Conservation (phyloP, 2,329 filamentous ascomycete genomes). For the Aspergillus melleus region DNA sequence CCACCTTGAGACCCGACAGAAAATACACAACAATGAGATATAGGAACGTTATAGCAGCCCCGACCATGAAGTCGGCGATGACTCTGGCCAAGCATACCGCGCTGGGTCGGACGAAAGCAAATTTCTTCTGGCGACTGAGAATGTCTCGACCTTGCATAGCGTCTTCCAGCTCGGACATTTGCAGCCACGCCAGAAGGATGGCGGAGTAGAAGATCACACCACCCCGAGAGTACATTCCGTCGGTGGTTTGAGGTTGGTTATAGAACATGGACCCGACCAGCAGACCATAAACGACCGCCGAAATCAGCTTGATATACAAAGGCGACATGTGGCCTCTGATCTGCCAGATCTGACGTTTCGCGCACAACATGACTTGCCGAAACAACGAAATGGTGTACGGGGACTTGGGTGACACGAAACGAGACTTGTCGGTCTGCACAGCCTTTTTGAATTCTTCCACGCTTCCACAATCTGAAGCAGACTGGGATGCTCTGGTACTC, state of each 20-base stretch:
- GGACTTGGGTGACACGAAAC: constrained; percentile 60
- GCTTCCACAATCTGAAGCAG: constrained; percentile 31
- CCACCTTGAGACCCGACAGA: constrained; percentile 45
- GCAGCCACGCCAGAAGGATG: constrained; percentile 64
- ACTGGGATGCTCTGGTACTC: constrained; percentile 50
- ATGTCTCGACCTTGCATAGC: constrained; percentile 70
- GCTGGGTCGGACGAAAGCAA: constrained; percentile 63
- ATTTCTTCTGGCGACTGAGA: constrained; percentile 63
- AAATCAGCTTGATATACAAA: constrained; percentile 71
- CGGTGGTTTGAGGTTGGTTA: constrained; percentile 55
- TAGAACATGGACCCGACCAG: constrained; percentile 76
- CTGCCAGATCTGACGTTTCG: constrained; percentile 71
- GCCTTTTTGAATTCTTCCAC: constrained; percentile 57
- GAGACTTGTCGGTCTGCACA: constrained; percentile 57
- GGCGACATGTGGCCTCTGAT: constrained; percentile 69
- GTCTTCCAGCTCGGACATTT: constrained; percentile 72
- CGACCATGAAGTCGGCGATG: constrained; percentile 56
- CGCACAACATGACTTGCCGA: constrained; percentile 61
- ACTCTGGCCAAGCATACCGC: constrained; percentile 60
- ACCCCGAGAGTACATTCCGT: constrained; percentile 59
- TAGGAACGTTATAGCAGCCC: constrained; percentile 53
- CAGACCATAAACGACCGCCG: constrained; percentile 67
- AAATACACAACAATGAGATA: constrained; percentile 64
- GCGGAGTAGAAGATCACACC: constrained; percentile 64
- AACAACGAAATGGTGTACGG: constrained; percentile 72